Evolutionary conservation across 306 rosid species (phyloP).

Genomic region (Corylus avellana): DNA sequence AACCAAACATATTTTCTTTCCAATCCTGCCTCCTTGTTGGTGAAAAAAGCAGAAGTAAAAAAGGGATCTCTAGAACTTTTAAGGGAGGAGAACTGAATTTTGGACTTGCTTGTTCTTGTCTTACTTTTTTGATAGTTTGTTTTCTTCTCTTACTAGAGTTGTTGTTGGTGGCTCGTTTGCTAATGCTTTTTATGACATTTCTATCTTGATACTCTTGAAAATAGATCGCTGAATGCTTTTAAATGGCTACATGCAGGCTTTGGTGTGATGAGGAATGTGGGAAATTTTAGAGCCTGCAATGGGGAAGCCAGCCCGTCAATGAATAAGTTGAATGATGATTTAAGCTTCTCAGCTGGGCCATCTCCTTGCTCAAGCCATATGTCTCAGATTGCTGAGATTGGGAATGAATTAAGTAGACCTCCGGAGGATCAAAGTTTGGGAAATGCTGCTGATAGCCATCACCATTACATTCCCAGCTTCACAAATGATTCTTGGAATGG

Average conservation of each 20-base stretch:
- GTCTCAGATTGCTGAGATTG: slow-evolving; percentile 64
- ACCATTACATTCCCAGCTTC: slow-evolving; percentile 38
- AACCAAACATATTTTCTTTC: slow-evolving; percentile 5
- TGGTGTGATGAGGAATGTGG: slow-evolving; percentile 41
- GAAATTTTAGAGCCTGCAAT: slow-evolving; percentile 37
- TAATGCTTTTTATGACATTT: neutral
- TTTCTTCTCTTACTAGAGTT: too few species aligned
- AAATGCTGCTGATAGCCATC: slow-evolving; percentile 37
- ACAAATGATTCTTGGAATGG: slow-evolving; percentile 57
- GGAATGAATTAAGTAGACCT: slow-evolving; percentile 37
- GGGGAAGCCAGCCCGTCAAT: slow-evolving; percentile 47
- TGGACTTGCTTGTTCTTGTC: neutral
- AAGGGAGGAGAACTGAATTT: slow-evolving; percentile 30
- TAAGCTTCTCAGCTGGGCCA: slow-evolving; percentile 48
- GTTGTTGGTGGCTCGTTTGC: too few species aligned
- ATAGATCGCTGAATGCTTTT: neutral
- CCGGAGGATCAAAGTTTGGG: slow-evolving; percentile 32
- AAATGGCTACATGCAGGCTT: slow-evolving; percentile 51
- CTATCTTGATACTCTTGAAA: neutral
- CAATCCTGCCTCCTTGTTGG: neutral
- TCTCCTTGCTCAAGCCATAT: slow-evolving; percentile 41
- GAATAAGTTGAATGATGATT: slow-evolving; percentile 29
- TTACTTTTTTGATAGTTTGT: too few species aligned
- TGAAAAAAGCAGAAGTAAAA: slow-evolving; percentile 22
- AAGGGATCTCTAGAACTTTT: slow-evolving; percentile 1